These are phyloP conservation scores for Protostelium mycophagum DNA, from an alignment of 78 protist genomes.

Conservation along the genomic window DNA sequence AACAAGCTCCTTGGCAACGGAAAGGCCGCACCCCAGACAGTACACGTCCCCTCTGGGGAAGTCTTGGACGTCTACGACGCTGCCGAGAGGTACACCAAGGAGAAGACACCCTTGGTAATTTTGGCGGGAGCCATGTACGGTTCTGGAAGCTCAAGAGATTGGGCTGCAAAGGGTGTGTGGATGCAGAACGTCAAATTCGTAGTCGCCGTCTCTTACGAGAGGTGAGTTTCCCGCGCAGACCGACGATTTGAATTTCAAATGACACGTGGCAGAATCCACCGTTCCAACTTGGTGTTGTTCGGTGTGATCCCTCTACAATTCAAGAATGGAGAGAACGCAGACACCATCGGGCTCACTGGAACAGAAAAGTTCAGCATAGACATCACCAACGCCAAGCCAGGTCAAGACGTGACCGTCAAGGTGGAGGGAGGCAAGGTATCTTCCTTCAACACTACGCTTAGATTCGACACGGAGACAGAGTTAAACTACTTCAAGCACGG, in stretches of 20 bases:
- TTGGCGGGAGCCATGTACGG: conserved; percentile 89
- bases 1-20: conserved; percentile 58
- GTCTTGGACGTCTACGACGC: conserved; percentile 69
- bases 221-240: background rate
- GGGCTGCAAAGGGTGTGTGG: conserved; percentile 92
- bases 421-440: conserved; percentile 21
- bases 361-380: conserved; percentile 59
- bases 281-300: conserved; percentile 76
- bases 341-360: conserved; percentile 71
- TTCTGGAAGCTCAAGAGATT: conserved; percentile 79
- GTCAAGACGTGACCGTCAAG: conserved; percentile 51
- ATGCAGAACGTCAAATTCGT: conserved; percentile 78
- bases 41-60: conserved; percentile 76
- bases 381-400: conserved; percentile 54
- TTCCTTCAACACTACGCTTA: conserved; percentile 53
- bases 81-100: conserved; percentile 53
- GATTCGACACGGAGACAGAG: conserved; percentile 82
- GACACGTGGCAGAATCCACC: conserved; percentile 54
- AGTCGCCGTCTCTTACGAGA: conserved; percentile 79
- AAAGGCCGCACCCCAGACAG: conserved; percentile 69
- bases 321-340: conserved; percentile 70
- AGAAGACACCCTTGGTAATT: conserved; percentile 45
- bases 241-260: background rate
- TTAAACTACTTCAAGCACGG: conserved; percentile 67
- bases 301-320: conserved; percentile 86